Evolutionary conservation across 2,329 filamentous ascomycete species (phyloP).

Genomic region (Allantophomopsis lycopodina): DNA sequence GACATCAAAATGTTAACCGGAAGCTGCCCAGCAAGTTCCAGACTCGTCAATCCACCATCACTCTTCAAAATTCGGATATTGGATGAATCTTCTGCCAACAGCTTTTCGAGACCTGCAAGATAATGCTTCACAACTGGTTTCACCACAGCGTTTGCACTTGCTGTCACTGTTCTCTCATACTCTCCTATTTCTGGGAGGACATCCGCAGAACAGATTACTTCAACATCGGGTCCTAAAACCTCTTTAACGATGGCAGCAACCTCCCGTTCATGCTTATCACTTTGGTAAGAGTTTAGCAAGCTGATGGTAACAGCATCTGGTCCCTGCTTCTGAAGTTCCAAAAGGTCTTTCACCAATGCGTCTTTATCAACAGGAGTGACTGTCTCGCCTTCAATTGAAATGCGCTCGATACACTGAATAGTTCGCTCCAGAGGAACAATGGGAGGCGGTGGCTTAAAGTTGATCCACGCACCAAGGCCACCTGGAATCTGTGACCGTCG

Average conservation of each 20-base stretch:
- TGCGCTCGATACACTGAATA: slow-evolving; percentile 28
- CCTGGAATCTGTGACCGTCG: slow-evolving; percentile 35
- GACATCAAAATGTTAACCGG: slow-evolving; percentile 35
- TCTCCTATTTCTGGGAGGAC: slow-evolving; percentile 32
- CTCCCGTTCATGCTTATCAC: slow-evolving; percentile 24
- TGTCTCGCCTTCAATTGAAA: no score
- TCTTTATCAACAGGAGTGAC: no score
- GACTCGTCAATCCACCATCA: slow-evolving; percentile 30
- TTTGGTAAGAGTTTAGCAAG: slow-evolving; percentile 31
- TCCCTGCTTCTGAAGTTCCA: slow-evolving; percentile 22
- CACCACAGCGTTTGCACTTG: slow-evolving; percentile 30
- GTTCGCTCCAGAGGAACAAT: slow-evolving; percentile 32
- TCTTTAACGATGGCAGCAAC: slow-evolving; percentile 24
- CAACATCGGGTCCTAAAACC: slow-evolving; percentile 25
- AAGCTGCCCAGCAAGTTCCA: slow-evolving; percentile 27
- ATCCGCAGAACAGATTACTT: slow-evolving; percentile 29
- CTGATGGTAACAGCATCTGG: slow-evolving; percentile 31
- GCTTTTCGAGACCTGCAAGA: slow-evolving; percentile 23
- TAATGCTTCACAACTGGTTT: slow-evolving; percentile 32
- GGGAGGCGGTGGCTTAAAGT: slow-evolving; percentile 30
- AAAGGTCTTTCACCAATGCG: slow-evolving; percentile 13
- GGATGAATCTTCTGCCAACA: slow-evolving; percentile 25
- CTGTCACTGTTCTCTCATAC: slow-evolving; percentile 33
- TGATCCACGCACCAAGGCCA: slow-evolving; percentile 33
- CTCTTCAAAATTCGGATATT: slow-evolving; percentile 33